Conservation (phyloP, 1,284 basidiomycete genomes). For the Boletus mariae region DNA sequence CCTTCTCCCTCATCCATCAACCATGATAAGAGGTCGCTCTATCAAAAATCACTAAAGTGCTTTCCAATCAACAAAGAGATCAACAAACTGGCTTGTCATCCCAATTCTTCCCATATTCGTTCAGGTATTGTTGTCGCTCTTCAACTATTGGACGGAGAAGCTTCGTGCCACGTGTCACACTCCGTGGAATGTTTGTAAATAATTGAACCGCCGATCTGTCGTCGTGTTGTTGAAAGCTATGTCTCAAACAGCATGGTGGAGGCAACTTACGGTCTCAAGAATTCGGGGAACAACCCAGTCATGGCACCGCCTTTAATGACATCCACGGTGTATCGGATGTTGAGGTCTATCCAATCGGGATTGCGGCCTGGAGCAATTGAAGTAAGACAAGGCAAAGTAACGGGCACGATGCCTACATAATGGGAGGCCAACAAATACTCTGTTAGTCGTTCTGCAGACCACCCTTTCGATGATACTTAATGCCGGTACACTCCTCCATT, state of each 20-base stretch:
- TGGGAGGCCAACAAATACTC: conserved; percentile 41
- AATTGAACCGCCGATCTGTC: conserved; percentile 2
- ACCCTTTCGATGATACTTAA: conserved; percentile 21
- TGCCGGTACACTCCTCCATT: conserved; percentile 29
- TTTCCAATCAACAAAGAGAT: too few species aligned
- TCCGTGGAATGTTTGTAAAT: not conserved
- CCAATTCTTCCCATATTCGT: conserved; percentile 37
- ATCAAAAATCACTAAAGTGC: not conserved
- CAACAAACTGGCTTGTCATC: conserved; percentile 36
- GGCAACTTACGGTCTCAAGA: conserved; percentile 37
- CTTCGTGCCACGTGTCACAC: conserved; percentile 11
- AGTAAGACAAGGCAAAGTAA: not conserved
- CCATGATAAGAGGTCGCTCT: conserved; percentile 46
- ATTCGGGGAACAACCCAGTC: conserved; percentile 36
- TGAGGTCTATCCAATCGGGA: conserved; percentile 36
- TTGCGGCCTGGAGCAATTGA: conserved; percentile 35
- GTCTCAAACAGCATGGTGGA: not conserved
- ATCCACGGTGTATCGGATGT: conserved; percentile 32
- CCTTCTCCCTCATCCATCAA: conserved; percentile 39
- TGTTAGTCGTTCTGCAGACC: conserved; percentile 34
- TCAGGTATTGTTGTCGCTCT: conserved; percentile 32
- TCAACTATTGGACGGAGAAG: conserved; percentile 36
- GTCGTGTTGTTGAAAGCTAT: not conserved
- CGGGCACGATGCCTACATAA: conserved; percentile 29
- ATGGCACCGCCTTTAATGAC: conserved; percentile 26